Evolutionary conservation across 2,329 filamentous ascomycete genomes (phyloP).

Genomic region (Ascochyta koolunga): DNA sequence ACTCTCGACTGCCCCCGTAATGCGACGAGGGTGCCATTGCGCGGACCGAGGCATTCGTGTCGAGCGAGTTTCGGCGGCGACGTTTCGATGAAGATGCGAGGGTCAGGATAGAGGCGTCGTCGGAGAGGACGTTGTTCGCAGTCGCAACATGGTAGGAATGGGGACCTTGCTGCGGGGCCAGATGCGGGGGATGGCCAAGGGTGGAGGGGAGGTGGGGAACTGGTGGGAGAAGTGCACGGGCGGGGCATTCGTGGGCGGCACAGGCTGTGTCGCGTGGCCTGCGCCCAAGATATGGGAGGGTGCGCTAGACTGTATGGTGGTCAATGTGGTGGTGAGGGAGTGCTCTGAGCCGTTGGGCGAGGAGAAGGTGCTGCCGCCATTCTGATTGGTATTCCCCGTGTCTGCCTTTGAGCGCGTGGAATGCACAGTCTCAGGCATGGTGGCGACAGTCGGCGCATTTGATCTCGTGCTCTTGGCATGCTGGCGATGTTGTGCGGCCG

Average conservation of each 20-base stretch:
- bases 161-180: constrained; percentile 65
- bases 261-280: constrained; percentile 50
- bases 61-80: constrained; percentile 76
- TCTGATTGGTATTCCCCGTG: constrained; percentile 67
- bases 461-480: constrained; percentile 72
- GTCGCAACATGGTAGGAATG: constrained; percentile 79
- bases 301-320: constrained; percentile 79
- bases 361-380: constrained; percentile 78
- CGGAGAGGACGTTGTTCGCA: constrained; percentile 80
- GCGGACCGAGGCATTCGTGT: constrained; percentile 84
- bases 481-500: constrained; percentile 55
- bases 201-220: constrained; percentile 61
- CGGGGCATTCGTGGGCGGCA: constrained; percentile 43
- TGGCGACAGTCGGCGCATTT: constrained; percentile 79
- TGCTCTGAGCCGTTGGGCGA: constrained; percentile 81
- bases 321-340: constrained; percentile 81
- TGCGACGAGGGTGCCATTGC: constrained; percentile 82
- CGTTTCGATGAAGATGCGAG: constrained; percentile 83
- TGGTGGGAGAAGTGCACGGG: constrained; percentile 63
- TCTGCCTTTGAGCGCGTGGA: constrained; percentile 84
- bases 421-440: constrained; percentile 75
- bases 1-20: constrained; percentile 82
- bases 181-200: constrained; percentile 76
- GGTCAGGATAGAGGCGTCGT: constrained; percentile 85
- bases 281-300: constrained; percentile 48